phyloP scores from a whole-genome alignment of 164 flowering plant genomes.

The Stephania japonica region DNA sequence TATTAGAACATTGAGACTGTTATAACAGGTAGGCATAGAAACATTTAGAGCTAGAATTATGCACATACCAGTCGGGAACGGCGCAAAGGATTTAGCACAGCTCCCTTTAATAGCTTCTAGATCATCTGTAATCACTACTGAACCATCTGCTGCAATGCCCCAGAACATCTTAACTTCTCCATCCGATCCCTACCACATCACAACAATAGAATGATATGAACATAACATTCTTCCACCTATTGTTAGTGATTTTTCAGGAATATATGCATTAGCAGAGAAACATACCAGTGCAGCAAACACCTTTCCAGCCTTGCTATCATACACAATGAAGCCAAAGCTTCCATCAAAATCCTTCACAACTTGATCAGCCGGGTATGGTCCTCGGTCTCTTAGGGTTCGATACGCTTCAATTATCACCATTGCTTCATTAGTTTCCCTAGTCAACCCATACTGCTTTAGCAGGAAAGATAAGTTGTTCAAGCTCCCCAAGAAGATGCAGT shows the following conservation, averaged over 20 bases:
- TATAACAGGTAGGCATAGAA: not conserved
- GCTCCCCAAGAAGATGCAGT: slow-evolving; percentile 72
- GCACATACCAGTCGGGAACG: slow-evolving; percentile 69
- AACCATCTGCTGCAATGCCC: slow-evolving; percentile 94
- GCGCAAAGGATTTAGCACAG: slow-evolving; percentile 92
- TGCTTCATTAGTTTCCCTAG: slow-evolving; percentile 63
- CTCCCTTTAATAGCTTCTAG: slow-evolving; percentile 61
- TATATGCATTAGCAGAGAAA: not conserved
- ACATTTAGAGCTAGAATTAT: not conserved
- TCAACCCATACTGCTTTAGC: slow-evolving; percentile 69
- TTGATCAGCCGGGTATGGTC: slow-evolving; percentile 93
- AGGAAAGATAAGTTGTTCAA: slow-evolving; percentile 62
- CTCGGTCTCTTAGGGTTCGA: slow-evolving; percentile 75
- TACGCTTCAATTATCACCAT: slow-evolving; percentile 82
- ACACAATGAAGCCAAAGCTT: slow-evolving; percentile 77
- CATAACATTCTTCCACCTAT: not conserved
- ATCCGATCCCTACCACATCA: slow-evolving; percentile 51
- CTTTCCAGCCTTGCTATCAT: slow-evolving; percentile 54
- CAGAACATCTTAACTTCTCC: slow-evolving; percentile 69
- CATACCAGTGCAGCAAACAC: slow-evolving; percentile 77
- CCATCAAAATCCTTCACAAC: slow-evolving; percentile 86
- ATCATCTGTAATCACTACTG: slow-evolving; percentile 84
- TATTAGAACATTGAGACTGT: not conserved
- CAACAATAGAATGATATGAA: not conserved
- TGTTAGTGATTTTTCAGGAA: not conserved